Evolutionary conservation across 176 grass and related monocot species (phyloP).

Genomic region (Phoenix roebelenii): DNA sequence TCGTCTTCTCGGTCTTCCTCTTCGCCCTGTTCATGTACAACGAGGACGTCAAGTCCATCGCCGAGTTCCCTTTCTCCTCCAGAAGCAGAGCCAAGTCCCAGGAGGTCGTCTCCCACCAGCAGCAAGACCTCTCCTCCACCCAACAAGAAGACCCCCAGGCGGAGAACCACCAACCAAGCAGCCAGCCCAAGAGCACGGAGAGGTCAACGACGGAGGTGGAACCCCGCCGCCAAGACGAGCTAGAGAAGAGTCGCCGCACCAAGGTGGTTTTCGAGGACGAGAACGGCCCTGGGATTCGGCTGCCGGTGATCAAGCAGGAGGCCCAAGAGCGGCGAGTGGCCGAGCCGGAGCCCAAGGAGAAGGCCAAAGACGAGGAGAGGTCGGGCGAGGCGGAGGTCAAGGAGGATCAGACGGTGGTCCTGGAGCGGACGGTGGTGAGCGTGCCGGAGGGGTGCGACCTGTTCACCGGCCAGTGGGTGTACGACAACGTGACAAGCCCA

Average conservation of each 20-base stretch:
- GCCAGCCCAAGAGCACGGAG: too few relatives aligned
- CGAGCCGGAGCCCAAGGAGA: slow-evolving; percentile 28
- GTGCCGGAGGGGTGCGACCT: slow-evolving; percentile 73
- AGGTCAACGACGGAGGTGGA: too few relatives aligned
- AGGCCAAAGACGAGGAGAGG: slow-evolving; percentile 18
- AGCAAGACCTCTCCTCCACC: slow-evolving; percentile 28
- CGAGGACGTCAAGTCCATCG: slow-evolving; percentile 88
- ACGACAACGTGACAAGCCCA: slow-evolving; percentile 60
- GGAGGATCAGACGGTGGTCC: slow-evolving; percentile 13
- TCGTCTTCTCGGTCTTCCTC: slow-evolving; percentile 66
- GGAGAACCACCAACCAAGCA: too few relatives aligned
- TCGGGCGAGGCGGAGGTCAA: background rate
- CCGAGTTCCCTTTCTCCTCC: slow-evolving; percentile 56
- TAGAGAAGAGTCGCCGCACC: too few relatives aligned
- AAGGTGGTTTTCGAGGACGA: too few relatives aligned
- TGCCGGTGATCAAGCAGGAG: background rate
- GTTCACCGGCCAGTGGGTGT: slow-evolving; percentile 68
- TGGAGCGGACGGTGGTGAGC: slow-evolving; percentile 25
- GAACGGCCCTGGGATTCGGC: too few relatives aligned
- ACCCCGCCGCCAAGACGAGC: too few relatives aligned
- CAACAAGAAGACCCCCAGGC: too few relatives aligned
- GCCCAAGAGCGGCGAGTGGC: background rate
- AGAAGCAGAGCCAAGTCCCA: slow-evolving; percentile 27
- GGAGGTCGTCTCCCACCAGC: slow-evolving; percentile 52
- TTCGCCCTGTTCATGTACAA: slow-evolving; percentile 91